phyloP scores from a whole-genome alignment of 495 filamentous ascomycete species.

The Lichina pygmaea region DNA sequence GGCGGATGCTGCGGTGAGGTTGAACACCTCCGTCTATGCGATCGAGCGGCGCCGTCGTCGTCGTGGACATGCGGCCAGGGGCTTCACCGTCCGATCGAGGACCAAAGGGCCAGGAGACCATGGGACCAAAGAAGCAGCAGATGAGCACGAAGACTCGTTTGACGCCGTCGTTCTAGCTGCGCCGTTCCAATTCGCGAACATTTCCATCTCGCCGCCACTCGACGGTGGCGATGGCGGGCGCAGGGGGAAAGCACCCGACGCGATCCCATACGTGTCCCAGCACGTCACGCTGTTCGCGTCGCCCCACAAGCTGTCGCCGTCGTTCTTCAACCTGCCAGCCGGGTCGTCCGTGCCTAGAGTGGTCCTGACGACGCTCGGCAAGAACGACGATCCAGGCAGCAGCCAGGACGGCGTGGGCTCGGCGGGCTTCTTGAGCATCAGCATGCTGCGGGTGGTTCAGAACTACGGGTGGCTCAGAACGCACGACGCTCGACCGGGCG shows the following conservation, averaged over 20 bases:
- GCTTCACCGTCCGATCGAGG: conserved; percentile 9
- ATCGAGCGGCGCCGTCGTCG: conserved; percentile 16
- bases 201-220: conserved; percentile 25
- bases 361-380: conserved; percentile 63
- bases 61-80: conserved; percentile 5
- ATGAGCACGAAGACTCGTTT: conserved; percentile 21
- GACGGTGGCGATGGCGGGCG: conserved; percentile 6
- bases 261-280: conserved; percentile 56
- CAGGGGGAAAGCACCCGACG: conserved; percentile 22
- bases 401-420: conserved; percentile 30
- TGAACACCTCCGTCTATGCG: conserved; percentile 44
- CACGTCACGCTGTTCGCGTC: conserved; percentile 80
- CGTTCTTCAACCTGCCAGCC: conserved; percentile 36
- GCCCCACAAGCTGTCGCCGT: conserved; percentile 34
- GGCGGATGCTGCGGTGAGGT: conserved; percentile 26
- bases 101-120: not conserved
- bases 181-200: conserved; percentile 49
- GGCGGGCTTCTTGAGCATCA: conserved; percentile 70
- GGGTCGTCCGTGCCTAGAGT: conserved; percentile 29
- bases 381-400: conserved; percentile 20
- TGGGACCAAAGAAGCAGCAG: conserved; percentile 3
- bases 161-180: conserved; percentile 60
- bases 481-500: not conserved
- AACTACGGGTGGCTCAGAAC: conserved; percentile 20
- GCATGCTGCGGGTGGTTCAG: conserved; percentile 33